Conservation (phyloP, 1,284 basidiomycete genomes). For the Fomes fomentarius region DNA sequence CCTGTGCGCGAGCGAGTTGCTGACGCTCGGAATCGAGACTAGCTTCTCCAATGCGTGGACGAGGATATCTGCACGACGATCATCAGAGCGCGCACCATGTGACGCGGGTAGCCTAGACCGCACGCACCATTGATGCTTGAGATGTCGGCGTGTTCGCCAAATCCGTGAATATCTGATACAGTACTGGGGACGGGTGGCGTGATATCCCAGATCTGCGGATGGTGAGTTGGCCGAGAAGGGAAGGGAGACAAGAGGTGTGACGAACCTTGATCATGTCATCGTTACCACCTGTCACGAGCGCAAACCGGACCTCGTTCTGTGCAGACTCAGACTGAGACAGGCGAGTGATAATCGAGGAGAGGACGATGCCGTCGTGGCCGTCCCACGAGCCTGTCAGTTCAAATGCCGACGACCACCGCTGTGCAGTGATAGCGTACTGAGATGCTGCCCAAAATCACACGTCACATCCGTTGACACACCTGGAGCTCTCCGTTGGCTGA, state of each 20-base stretch:
- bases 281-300: conserved; percentile 82
- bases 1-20: conserved; percentile 64
- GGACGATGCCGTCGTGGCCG: conserved; percentile 79
- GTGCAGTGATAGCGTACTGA: conserved; percentile 2
- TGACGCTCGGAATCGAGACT: conserved; percentile 86
- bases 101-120: no score
- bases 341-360: conserved; percentile 69
- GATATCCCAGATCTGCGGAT: conserved; percentile 57
- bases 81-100: no score
- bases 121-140: conserved; percentile 25
- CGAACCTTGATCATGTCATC: conserved; percentile 83
- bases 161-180: conserved; percentile 17
- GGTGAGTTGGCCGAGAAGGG: no score
- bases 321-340: conserved; percentile 19
- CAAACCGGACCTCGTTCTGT: conserved; percentile 35
- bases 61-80: conserved; percentile 54
- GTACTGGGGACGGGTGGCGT: conserved; percentile 36
- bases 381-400: conserved; percentile 82
- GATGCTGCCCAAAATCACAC: background rate
- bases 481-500: conserved; percentile 84
- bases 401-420: conserved; percentile 84
- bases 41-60: conserved; percentile 83
- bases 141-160: conserved; percentile 13
- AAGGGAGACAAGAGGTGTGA: no score
- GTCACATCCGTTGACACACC: conserved; percentile 39